Conservation (phyloP, 129 eudicot species). For the Deinandra increscens region DNA sequence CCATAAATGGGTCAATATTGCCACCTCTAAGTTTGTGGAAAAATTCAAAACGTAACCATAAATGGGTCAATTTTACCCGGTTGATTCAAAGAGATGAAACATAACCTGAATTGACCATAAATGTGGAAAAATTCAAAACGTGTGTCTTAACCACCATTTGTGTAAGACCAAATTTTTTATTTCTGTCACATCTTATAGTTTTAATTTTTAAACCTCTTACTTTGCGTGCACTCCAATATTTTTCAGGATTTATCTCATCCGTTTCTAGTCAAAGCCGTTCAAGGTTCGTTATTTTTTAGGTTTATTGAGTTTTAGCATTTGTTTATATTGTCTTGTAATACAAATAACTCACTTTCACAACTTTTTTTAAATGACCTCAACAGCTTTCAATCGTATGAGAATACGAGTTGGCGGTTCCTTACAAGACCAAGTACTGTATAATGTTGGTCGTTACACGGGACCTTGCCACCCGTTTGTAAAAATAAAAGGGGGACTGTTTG, state of each 20-base stretch:
- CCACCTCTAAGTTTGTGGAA: background rate
- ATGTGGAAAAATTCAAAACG: background rate
- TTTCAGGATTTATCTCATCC: slow-evolving; percentile 83
- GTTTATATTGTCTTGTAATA: slow-evolving; percentile 15
- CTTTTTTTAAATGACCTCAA: slow-evolving; percentile 2
- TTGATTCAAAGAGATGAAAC: background rate
- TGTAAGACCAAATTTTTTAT: background rate
- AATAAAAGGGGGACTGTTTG: slow-evolving; percentile 61
- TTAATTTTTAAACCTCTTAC: background rate
- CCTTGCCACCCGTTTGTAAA: slow-evolving; percentile 62
- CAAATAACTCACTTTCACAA: slow-evolving; percentile 9
- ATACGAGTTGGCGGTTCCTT: slow-evolving; percentile 91
- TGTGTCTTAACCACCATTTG: slow-evolving; percentile 10
- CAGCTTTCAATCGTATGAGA: slow-evolving; percentile 74
- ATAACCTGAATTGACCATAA: background rate
- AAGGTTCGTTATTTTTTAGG: slow-evolving; percentile 51
- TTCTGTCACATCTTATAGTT: background rate
- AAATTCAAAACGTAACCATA: background rate
- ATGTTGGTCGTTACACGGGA: slow-evolving; percentile 45
- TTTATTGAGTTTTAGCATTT: slow-evolving; percentile 8
- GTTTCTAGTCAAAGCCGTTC: slow-evolving; percentile 62
- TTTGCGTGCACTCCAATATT: slow-evolving; percentile 21
- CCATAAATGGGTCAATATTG: background rate
- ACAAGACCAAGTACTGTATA: slow-evolving; percentile 80
- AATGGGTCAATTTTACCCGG: background rate